These are phyloP conservation scores for Picea sitchensis DNA, from an alignment of 75 land plant genomes.

Conservation along the genomic window DNA sequence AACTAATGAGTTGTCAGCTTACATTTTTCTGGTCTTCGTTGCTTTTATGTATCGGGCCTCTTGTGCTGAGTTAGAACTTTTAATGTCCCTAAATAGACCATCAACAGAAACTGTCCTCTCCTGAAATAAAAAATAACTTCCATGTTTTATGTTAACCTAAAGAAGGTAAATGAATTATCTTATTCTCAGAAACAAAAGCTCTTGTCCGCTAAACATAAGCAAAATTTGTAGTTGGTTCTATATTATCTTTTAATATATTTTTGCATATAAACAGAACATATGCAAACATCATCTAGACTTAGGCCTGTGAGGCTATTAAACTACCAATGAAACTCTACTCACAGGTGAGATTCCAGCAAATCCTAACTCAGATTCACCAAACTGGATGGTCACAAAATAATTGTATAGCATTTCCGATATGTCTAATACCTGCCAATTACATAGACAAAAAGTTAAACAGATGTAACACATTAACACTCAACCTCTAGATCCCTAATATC, in stretches of 20 bases:
- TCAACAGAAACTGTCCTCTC: conserved; percentile 9
- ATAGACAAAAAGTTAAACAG: background rate
- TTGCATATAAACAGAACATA: background rate
- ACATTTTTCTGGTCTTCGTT: conserved; percentile 7
- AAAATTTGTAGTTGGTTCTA: background rate
- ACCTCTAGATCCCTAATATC: background rate
- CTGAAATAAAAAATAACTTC: background rate
- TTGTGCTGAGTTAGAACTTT: conserved; percentile 4
- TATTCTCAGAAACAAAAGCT: background rate
- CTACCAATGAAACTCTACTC: conserved; percentile 1
- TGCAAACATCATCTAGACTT: background rate
- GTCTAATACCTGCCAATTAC: conserved; percentile 30
- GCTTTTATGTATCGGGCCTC: background rate
- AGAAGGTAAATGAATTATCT: background rate
- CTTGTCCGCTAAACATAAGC: background rate
- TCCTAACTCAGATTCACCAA: conserved; percentile 14
- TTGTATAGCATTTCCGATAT: conserved; percentile 38
- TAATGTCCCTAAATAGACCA: background rate
- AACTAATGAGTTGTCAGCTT: background rate
- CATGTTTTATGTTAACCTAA: background rate
- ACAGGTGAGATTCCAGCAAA: conserved; percentile 6
- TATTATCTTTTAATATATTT: background rate
- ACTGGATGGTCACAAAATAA: conserved; percentile 23
- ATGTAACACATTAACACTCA: background rate
- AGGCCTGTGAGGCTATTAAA: background rate